Evolutionary conservation across 2,329 filamentous ascomycete species (phyloP).

Genomic region (Shiraia sp.): DNA sequence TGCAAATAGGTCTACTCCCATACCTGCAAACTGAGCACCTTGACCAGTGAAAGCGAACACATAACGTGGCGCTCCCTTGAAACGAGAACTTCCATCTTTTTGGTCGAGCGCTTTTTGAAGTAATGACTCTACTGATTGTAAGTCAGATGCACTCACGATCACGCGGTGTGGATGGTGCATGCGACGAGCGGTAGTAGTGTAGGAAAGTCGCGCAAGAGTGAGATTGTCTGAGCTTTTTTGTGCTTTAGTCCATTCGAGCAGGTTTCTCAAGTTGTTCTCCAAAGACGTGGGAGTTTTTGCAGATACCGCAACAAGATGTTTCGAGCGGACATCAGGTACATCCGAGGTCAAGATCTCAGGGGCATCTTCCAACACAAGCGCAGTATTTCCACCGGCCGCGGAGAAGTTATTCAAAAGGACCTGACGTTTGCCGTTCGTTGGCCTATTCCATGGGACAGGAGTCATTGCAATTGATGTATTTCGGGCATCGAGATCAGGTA

Average conservation of each 20-base stretch:
- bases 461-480: slow-evolving; percentile 64
- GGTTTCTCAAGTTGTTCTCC: slow-evolving; percentile 9
- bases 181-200: slow-evolving; percentile 27
- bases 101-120: slow-evolving; percentile 1
- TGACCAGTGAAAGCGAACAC: slow-evolving; percentile 42
- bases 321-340: slow-evolving; percentile 14
- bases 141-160: slow-evolving; percentile 4
- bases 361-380: slow-evolving; percentile 20
- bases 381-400: slow-evolving; percentile 68
- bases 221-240: slow-evolving; percentile 5
- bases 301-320: slow-evolving; percentile 22
- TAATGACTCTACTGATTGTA: not conserved
- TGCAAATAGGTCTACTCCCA: slow-evolving; percentile 13
- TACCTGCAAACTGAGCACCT: slow-evolving; percentile 25
- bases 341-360: not conserved
- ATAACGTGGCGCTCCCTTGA: slow-evolving; percentile 35
- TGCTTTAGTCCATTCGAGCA: slow-evolving; percentile 12
- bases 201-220: slow-evolving; percentile 15
- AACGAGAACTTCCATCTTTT: slow-evolving; percentile 53
- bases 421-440: slow-evolving; percentile 43
- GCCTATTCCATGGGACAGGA: slow-evolving; percentile 45
- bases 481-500: slow-evolving; percentile 62
- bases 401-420: slow-evolving; percentile 49
- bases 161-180: slow-evolving; percentile 21
- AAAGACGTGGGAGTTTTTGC: slow-evolving; percentile 17